Conservation (phyloP, 257 asterid species). For the Rauvolfia tetraphylla region DNA sequence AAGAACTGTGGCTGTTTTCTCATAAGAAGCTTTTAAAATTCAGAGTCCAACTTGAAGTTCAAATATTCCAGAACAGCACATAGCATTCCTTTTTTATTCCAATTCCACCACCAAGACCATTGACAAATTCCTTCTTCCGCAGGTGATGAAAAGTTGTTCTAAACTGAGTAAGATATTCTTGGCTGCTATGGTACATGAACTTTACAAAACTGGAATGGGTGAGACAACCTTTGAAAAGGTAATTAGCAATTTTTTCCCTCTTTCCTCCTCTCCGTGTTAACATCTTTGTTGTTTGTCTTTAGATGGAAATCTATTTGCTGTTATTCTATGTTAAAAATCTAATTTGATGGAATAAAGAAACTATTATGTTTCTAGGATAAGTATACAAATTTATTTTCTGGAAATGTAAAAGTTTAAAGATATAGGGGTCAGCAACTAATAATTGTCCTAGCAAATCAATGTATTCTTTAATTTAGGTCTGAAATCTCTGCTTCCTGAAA, state of each 20-base stretch:
- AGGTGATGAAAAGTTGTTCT: conserved; percentile 80
- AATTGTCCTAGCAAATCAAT: neutral
- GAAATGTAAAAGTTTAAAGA: neutral
- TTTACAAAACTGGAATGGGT: conserved; percentile 91
- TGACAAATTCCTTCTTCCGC: conserved; percentile 10
- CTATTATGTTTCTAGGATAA: neutral
- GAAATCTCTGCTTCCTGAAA: neutral
- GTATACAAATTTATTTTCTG: neutral
- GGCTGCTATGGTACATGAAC: conserved; percentile 97
- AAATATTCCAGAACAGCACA: neutral
- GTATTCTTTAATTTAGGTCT: neutral
- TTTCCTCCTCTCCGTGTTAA: conserved; percentile 13
- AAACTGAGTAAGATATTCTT: conserved; percentile 81
- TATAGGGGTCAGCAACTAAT: neutral
- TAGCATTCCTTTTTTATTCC: neutral
- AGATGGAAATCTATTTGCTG: neutral
- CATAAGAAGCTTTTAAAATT: neutral
- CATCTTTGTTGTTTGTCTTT: conserved; percentile 5
- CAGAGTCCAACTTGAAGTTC: neutral
- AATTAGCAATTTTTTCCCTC: conserved; percentile 16
- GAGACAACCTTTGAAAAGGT: conserved; percentile 97
- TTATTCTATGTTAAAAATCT: neutral
- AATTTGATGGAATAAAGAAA: neutral
- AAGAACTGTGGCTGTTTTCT: too few species aligned
- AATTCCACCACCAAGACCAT: neutral